Conservation (phyloP, 1,139 yeast species). For the Candida tropicalis region DNA sequence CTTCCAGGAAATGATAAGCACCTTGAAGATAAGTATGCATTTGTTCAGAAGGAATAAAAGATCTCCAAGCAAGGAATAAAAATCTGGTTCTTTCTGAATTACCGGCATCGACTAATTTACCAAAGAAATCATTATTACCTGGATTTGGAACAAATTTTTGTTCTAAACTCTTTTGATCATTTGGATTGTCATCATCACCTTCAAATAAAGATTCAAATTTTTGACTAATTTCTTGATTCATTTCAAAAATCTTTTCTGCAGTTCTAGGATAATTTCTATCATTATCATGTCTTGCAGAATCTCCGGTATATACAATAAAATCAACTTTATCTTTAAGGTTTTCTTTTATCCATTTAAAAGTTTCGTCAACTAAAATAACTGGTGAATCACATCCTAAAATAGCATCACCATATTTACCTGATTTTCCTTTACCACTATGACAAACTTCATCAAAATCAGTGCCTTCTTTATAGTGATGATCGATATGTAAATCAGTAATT, state of each 20-base stretch:
- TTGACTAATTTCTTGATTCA: constrained; percentile 64
- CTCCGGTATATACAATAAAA: constrained; percentile 90
- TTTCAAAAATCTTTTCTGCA: constrained; percentile 66
- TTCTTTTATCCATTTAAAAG: constrained; percentile 65
- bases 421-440: constrained; percentile 56
- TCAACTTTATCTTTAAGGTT: constrained; percentile 76
- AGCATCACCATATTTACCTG: constrained; percentile 77
- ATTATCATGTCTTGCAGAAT: constrained; percentile 82
- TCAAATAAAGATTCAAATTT: constrained; percentile 50
- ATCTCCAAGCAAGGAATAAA: constrained; percentile 70
- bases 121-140: constrained; percentile 76
- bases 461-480: constrained; percentile 64
- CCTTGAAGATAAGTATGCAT: constrained; percentile 74
- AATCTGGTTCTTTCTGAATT: constrained; percentile 85
- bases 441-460: constrained; percentile 54
- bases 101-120: constrained; percentile 75
- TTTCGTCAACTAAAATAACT: constrained; percentile 56
- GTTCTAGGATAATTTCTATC: constrained; percentile 75
- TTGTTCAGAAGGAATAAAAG: constrained; percentile 76
- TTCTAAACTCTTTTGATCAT: constrained; percentile 45
- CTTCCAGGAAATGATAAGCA: constrained; percentile 73
- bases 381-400: constrained; percentile 76
- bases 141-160: constrained; percentile 50
- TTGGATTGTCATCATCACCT: constrained; percentile 8
- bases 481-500: constrained; percentile 85